phyloP scores from a whole-genome alignment of 306 rosid genomes.

The Styphnolobium japonicum region DNA sequence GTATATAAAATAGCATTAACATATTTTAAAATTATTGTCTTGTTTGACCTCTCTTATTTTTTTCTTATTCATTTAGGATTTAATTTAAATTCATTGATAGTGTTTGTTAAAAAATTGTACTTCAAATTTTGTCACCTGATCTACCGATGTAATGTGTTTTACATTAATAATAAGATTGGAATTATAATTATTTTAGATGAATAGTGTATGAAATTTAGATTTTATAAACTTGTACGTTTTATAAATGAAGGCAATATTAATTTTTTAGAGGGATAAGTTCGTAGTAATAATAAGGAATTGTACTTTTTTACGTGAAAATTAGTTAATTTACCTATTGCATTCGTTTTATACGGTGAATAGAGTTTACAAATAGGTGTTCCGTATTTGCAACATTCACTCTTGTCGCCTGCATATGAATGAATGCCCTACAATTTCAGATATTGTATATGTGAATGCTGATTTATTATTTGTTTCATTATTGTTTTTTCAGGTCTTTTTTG shows the following conservation, averaged over 20 bases:
- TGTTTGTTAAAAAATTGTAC: not conserved
- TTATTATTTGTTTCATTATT: not conserved
- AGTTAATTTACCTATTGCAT: too few species aligned
- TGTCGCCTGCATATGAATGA: not conserved
- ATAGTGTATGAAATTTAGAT: not conserved
- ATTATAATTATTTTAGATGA: not conserved
- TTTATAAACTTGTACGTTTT: not conserved
- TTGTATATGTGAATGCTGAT: not conserved
- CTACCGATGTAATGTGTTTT: not conserved
- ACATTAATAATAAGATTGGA: not conserved
- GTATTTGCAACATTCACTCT: not conserved
- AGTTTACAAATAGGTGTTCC: not conserved
- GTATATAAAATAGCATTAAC: not conserved
- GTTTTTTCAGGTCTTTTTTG: slow-evolving; percentile 41
- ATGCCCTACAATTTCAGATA: not conserved
- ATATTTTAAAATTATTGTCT: not conserved
- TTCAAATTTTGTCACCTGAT: not conserved
- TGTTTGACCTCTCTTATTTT: not conserved
- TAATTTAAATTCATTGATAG: not conserved
- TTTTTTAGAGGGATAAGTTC: not conserved
- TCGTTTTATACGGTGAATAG: not conserved
- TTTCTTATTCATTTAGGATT: not conserved
- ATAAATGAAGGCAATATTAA: not conserved
- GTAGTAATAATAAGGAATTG: not conserved
- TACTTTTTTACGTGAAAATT: not conserved